Evolutionary conservation across 805 yeast genomes (phyloP).

Genomic region (Saccharomycopsis babjevae): DNA sequence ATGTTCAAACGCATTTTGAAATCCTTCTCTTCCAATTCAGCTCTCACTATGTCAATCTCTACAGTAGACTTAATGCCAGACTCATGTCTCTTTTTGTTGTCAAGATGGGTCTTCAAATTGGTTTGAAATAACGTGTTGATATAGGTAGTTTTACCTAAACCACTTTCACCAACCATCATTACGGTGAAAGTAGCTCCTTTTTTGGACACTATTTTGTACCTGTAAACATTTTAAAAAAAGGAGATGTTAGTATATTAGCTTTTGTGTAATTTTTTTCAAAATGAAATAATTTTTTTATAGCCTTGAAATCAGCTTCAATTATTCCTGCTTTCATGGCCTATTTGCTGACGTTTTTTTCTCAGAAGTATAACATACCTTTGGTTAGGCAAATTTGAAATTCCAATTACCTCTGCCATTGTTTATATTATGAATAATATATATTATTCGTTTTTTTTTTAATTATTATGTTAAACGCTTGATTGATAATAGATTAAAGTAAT

Average conservation of each 20-base stretch:
- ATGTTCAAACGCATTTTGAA: slow-evolving; percentile 68
- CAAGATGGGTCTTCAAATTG: slow-evolving; percentile 46
- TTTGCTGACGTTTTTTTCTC: neutral
- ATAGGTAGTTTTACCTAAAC: slow-evolving; percentile 87
- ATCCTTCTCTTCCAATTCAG: slow-evolving; percentile 76
- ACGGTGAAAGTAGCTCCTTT: slow-evolving; percentile 68
- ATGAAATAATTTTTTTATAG: neutral
- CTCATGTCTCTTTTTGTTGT: slow-evolving; percentile 31
- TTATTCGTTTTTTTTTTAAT: too few species aligned
- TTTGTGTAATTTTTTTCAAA: neutral
- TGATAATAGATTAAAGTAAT: neutral
- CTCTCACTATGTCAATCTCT: slow-evolving; percentile 68
- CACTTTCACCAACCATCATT: slow-evolving; percentile 88
- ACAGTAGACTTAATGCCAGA: slow-evolving; percentile 60
- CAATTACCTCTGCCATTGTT: slow-evolving; percentile 37
- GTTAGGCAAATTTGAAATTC: slow-evolving; percentile 64
- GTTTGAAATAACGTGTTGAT: slow-evolving; percentile 79
- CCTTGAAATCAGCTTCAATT: too few species aligned
- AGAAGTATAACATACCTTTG: slow-evolving; percentile 40
- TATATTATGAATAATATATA: neutral
- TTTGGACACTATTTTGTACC: slow-evolving; percentile 66
- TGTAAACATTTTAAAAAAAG: slow-evolving; percentile 17
- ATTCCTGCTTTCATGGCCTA: neutral
- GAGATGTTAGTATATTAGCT: neutral
- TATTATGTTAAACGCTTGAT: neutral